Evolutionary conservation across 2,329 filamentous ascomycete species (phyloP).

Genomic region (Cladosporium velox): DNA sequence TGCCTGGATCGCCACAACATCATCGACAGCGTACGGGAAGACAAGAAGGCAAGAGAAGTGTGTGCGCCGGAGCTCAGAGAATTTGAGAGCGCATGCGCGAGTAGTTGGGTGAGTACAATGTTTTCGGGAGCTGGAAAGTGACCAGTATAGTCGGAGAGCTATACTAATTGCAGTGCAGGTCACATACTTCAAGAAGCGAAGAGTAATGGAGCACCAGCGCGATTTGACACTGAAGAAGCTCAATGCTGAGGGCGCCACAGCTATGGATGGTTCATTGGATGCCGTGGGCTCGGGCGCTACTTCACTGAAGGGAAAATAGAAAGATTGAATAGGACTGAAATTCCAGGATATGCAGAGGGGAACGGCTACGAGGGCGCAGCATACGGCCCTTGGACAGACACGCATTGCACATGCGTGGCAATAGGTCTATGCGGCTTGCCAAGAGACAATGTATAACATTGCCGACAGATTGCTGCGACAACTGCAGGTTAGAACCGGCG

Average conservation of each 20-base stretch:
- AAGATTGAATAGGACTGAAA: background rate
- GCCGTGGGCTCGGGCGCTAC: constrained; percentile 17
- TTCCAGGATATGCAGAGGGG: background rate
- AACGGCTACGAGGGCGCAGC: background rate
- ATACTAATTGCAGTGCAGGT: constrained; percentile 58
- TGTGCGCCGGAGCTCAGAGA: constrained; percentile 62
- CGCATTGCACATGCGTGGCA: background rate
- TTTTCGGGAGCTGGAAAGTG: background rate
- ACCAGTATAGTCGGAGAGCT: background rate
- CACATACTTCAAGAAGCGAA: constrained; percentile 95
- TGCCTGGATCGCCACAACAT: constrained; percentile 84
- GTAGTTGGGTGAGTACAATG: constrained; percentile 74
- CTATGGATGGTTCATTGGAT: constrained; percentile 24
- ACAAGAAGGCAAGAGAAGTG: constrained; percentile 54
- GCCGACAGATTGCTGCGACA: background rate
- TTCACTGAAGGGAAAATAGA: constrained; percentile 22
- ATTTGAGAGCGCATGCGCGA: constrained; percentile 84
- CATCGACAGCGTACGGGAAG: constrained; percentile 66
- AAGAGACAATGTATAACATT: background rate
- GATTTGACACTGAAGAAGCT: constrained; percentile 75
- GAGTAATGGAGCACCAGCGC: constrained; percentile 89
- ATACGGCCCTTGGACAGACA: background rate
- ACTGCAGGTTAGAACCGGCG: background rate
- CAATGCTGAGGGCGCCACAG: constrained; percentile 46
- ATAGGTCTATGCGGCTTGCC: background rate